Base-by-base conservation (phyloP, 2,329 filamentous ascomycete genomes). In the Colletotrichum plurivorum region DNA sequence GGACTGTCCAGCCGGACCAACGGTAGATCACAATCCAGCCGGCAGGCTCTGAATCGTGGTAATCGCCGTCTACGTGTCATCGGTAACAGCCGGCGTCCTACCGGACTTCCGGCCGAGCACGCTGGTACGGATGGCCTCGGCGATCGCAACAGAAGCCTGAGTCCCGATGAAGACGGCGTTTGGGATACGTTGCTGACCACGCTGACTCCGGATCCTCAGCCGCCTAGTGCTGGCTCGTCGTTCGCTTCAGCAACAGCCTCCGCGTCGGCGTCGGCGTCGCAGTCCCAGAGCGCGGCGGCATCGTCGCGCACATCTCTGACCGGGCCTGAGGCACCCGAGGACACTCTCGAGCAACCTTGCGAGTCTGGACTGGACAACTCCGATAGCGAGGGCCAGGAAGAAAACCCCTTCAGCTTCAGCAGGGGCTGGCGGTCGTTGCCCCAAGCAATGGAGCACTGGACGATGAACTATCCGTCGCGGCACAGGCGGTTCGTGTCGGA, bases 151-250 rank as follows among this genome's bases (percentile, higher is more conserved):
- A 90, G 94, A 73, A 97, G 94, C 78, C 82, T 94, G n/a, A 94
- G 92, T 76, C 91, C 92, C 1, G 91, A 92, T 62, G 85, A 83
- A 46, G 87, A 89, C 71, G 85, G 87, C 57, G 84, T 85, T 1
- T 98, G 95, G 95, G 92, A 95, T 69, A 94, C 91, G 3, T 89
- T 98, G 61, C 84, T 94, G 66, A 91, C 88, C 7, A 97, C 93
- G 0, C 87, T 98, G 70, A 91, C 93, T 0, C 93, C 94, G 0
- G 94, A 97, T 77, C 90, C 92, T 16, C 92, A 93, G 70, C 87
- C 93, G 3, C 94, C 94, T 0, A 97, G 93, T 73, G 88, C 90
- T 2, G 90, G 93, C 36, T 95, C 94, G 1, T 97, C 94, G 0
- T 97, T 97, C 77, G 88, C 91, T 0, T 95, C 93, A 10, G 85